Percentiles rank a stretch among this genome's conserved stretches.
Evolutionary conservation across 768 basidiomycete genomes (phyloP).

Genomic region (Panaeolus papilionaceus): DNA sequence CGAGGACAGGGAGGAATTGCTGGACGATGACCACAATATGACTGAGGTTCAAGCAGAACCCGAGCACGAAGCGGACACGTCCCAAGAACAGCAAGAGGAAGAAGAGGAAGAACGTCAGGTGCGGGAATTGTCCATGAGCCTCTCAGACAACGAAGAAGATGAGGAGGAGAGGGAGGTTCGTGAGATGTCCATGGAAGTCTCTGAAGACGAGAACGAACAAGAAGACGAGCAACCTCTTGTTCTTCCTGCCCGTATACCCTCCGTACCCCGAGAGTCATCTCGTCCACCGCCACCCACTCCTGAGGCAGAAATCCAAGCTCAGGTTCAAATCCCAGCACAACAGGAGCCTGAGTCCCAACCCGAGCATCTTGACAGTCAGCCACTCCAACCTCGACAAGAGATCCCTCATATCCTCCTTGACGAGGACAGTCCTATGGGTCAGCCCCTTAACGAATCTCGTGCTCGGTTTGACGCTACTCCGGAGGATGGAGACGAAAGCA

Average conservation of each 20-base stretch:
- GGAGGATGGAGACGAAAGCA: slow-evolving; percentile 39
- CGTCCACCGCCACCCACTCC: background rate
- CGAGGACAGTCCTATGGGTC: slow-evolving; percentile 14
- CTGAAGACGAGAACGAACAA: slow-evolving; percentile 4
- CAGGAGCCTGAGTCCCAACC: background rate
- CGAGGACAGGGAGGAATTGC: slow-evolving; percentile 26
- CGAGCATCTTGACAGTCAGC: background rate
- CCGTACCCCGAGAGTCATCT: background rate
- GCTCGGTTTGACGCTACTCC: slow-evolving; percentile 14
- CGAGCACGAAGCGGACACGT: background rate
- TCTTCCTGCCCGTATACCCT: background rate
- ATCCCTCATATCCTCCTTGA: background rate
- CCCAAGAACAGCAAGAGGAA: slow-evolving; percentile 27
- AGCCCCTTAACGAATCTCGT: slow-evolving; percentile 2
- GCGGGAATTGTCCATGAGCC: slow-evolving; percentile 26
- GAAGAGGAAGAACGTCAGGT: slow-evolving; percentile 35
- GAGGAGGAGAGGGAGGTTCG: slow-evolving; percentile 26
- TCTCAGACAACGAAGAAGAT: slow-evolving; percentile 16
- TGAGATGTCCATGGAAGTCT: slow-evolving; percentile 4
- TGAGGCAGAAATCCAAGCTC: background rate
- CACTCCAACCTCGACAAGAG: background rate
- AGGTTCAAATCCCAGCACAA: background rate
- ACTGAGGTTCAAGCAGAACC: slow-evolving; percentile 23
- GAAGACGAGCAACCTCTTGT: slow-evolving; percentile 16
- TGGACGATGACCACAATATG: background rate